Conservation (phyloP, 306 rosid species). For the Trifolium dubium region DNA sequence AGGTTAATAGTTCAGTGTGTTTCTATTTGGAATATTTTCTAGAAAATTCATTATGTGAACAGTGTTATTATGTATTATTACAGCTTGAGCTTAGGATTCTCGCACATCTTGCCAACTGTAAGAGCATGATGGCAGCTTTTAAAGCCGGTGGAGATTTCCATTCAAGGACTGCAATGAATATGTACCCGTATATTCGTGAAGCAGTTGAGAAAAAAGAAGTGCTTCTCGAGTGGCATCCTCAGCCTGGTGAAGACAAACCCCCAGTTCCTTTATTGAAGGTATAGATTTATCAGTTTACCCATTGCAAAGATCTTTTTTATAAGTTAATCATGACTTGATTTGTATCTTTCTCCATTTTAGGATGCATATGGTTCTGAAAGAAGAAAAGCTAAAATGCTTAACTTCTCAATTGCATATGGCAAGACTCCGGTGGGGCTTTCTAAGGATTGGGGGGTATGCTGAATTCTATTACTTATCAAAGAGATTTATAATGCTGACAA, state of each 20-base stretch:
- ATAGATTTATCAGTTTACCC: constrained; percentile 24
- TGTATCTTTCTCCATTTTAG: constrained; percentile 45
- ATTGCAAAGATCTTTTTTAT: constrained; percentile 15
- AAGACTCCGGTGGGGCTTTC: constrained; percentile 95
- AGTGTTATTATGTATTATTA: constrained; percentile 45
- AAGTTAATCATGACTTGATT: constrained; percentile 24
- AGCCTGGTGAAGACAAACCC: constrained; percentile 93
- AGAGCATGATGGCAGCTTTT: constrained; percentile 96
- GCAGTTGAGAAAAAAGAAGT: constrained; percentile 75
- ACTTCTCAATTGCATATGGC: constrained; percentile 96
- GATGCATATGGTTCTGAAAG: constrained; percentile 93
- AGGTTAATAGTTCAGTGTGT: constrained; percentile 57
- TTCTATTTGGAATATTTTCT: constrained; percentile 26
- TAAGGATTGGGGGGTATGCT: constrained; percentile 86
- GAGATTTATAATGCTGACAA: constrained; percentile 6
- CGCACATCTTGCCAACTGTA: constrained; percentile 92
- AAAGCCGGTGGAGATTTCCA: constrained; percentile 98
- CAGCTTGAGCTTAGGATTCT: constrained; percentile 98
- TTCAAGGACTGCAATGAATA: constrained; percentile 97
- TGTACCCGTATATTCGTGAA: constrained; percentile 91
- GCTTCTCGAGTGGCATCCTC: constrained; percentile 96
- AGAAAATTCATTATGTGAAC: constrained; percentile 40
- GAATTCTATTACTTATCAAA: constrained; percentile 19
- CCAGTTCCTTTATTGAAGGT: constrained; percentile 96
- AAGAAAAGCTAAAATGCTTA: constrained; percentile 96